phyloP scores from a whole-genome alignment of 2,329 filamentous ascomycete species.

The Chrysoporthe puriensis region DNA sequence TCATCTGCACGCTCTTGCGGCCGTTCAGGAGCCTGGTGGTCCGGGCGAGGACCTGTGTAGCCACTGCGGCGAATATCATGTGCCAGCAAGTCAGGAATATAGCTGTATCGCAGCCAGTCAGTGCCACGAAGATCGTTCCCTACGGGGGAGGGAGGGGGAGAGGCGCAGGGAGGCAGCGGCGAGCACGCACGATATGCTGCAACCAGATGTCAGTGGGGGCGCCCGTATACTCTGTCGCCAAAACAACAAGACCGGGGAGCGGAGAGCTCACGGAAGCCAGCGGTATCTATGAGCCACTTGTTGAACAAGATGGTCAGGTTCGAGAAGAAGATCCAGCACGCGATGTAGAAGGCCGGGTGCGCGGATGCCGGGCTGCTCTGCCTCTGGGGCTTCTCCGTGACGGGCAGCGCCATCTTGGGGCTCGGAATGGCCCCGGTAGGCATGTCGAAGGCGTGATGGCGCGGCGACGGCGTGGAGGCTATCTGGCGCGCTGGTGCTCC shows the following conservation, averaged over 20 bases:
- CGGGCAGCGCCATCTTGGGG: slow-evolving; percentile 24
- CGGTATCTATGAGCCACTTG: slow-evolving; percentile 81
- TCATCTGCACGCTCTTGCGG: slow-evolving; percentile 95
- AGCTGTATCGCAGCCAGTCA: slow-evolving; percentile 32
- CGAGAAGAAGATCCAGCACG: slow-evolving; percentile 81
- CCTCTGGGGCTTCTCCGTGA: slow-evolving; percentile 22
- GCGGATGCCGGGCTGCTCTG: slow-evolving; percentile 4
- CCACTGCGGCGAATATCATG: slow-evolving; percentile 84
- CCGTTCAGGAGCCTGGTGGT: slow-evolving; percentile 88
- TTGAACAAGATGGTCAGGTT: slow-evolving; percentile 89
- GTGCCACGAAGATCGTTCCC: slow-evolving; percentile 32
- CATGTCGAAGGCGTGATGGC: not conserved
- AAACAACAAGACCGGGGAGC: not conserved
- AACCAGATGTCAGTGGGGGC: not conserved
- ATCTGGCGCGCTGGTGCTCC: not conserved
- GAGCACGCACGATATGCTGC: slow-evolving; percentile 24
- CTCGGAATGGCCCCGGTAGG: slow-evolving; percentile 16
- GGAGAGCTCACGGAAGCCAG: slow-evolving; percentile 69
- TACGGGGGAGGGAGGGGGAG: not conserved
- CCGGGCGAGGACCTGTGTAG: slow-evolving; percentile 88
- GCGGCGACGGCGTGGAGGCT: not conserved
- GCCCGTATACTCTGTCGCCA: not conserved
- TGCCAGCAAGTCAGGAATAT: slow-evolving; percentile 94
- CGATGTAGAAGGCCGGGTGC: slow-evolving; percentile 26
- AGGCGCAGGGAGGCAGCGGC: not conserved